Percentiles rank a stretch among this genome's conserved stretches.
Evolutionary conservation across 768 basidiomycete species (phyloP).

Genomic region (Pleurotus ostreatus): DNA sequence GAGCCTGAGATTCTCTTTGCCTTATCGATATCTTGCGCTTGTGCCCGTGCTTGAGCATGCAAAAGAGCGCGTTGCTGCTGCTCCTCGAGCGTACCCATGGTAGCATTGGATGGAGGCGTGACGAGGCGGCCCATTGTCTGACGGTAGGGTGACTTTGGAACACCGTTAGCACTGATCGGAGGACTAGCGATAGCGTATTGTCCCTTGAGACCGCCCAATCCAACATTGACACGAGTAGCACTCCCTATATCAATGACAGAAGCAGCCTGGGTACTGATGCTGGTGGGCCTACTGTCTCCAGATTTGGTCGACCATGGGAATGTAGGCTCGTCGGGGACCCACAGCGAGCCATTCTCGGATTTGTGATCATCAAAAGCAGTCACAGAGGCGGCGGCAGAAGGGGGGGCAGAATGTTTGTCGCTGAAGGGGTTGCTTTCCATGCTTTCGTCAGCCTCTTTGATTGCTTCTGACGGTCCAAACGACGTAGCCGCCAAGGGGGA

Average conservation of each 20-base stretch:
- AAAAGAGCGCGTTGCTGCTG: slow-evolving; percentile 65
- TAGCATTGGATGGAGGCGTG: slow-evolving; percentile 35
- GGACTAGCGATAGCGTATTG: slow-evolving; percentile 12
- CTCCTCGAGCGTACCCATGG: slow-evolving; percentile 44
- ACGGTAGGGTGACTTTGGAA: slow-evolving; percentile 45
- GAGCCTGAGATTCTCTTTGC: slow-evolving; percentile 56
- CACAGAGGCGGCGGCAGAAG: slow-evolving; percentile 35
- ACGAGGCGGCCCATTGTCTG: slow-evolving; percentile 64
- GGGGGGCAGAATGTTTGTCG: slow-evolving; percentile 48
- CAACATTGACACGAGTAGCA: slow-evolving; percentile 67
- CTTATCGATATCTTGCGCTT: slow-evolving; percentile 46
- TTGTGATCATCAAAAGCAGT: slow-evolving; percentile 32
- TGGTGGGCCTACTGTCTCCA: slow-evolving; percentile 50
- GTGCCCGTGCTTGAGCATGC: slow-evolving; percentile 56
- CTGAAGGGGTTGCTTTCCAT: slow-evolving; percentile 61
- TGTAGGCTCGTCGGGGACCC: slow-evolving; percentile 33
- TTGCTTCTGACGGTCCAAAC: slow-evolving; percentile 66
- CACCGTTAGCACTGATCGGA: slow-evolving; percentile 26
- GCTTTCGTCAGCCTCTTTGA: slow-evolving; percentile 52
- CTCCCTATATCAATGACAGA: slow-evolving; percentile 57
- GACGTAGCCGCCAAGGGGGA: slow-evolving; percentile 71
- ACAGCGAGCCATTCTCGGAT: slow-evolving; percentile 24
- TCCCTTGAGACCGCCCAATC: slow-evolving; percentile 31
- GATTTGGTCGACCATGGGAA: slow-evolving; percentile 35
- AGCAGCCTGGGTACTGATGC: slow-evolving; percentile 60